Evolutionary conservation across 768 basidiomycete species (phyloP).

Genomic region (Hygrophoropsis aurantiaca): DNA sequence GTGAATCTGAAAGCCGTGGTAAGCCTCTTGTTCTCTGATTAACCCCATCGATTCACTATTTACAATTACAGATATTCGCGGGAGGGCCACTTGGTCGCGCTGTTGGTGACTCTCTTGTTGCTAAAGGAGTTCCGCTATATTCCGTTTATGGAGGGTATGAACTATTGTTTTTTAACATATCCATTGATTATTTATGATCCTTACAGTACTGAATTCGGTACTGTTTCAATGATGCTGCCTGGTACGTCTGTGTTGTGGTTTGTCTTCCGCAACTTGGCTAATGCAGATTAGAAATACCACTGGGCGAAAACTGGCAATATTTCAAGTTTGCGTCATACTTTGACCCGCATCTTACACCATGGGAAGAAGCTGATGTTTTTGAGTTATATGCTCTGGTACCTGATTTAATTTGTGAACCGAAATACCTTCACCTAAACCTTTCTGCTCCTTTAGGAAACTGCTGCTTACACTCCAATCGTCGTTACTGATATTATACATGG

Average conservation of each 20-base stretch:
- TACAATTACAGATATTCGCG: constrained; percentile 35
- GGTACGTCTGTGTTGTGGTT: background rate
- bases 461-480: constrained; percentile 4
- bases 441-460: too few species aligned
- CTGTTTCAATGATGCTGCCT: constrained; percentile 2
- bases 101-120: constrained; percentile 31
- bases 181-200: background rate
- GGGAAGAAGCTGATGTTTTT: constrained; percentile 32
- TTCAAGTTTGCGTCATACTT: constrained; percentile 23
- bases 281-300: constrained; percentile 6
- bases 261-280: background rate
- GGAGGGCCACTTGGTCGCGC: constrained; percentile 39
- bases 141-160: constrained; percentile 38
- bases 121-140: constrained; percentile 30
- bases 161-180: background rate
- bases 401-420: too few species aligned
- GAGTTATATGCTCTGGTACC: constrained; percentile 40
- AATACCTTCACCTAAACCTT: too few species aligned
- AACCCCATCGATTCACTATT: background rate
- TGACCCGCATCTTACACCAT: constrained; percentile 27
- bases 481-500: constrained; percentile 34
- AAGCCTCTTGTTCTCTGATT: too few species aligned
- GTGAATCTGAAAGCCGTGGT: too few species aligned
- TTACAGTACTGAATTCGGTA: constrained; percentile 19
- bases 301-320: constrained; percentile 34